Evolutionary conservation across 1,139 yeast genomes (phyloP), one percentile per base, ranked within the genome.

Genomic region (Groenewaldozyma auringiensis): DNA sequence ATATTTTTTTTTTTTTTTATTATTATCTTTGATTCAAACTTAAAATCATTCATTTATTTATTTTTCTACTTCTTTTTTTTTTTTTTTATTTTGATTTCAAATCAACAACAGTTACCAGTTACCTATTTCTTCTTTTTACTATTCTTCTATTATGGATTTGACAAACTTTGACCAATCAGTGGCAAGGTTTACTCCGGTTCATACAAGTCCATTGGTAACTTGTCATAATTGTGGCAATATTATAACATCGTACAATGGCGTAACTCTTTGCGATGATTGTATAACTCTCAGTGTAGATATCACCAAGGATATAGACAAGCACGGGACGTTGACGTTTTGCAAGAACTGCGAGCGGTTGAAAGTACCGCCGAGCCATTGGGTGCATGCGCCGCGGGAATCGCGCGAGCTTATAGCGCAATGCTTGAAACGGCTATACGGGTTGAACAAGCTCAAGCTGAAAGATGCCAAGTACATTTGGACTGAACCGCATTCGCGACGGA

Each of bases 181-280:
- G 25, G 43, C 50, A 43, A 47, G 50, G 29, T 65, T 63, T 51
- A 57, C 55, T 20, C 70, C 70, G 14, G 59, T 57, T 31, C 70
- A 65, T 50, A 64, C 71, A n/a, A 76, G 71, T 21, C 95, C 96
- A 21, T 84, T 95, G 3, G 95, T 94, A 53, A 75, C 92, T 48
- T 92, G 99, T 73, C 89, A 95, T 68, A 85, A 85, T 78, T 94
- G 99, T 81, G 98, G 98, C 65, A 88, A 85, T 49, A 94, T 96
- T 43, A 88, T 92, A 83, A 94, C 87, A 63, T 79, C 94, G 25
- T 70, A 78, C 32, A 60, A 57, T 14, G 96, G 97, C 17, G 71
- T 88, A 53, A 95, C 89, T 37, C 88, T 89, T 94, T 94, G 99
- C 70, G 81, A 85, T 69, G 98, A 94, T 66, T 94, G 99, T 76